phyloP scores from a whole-genome alignment of 768 basidiomycete species.

The Hericium alpestre region DNA sequence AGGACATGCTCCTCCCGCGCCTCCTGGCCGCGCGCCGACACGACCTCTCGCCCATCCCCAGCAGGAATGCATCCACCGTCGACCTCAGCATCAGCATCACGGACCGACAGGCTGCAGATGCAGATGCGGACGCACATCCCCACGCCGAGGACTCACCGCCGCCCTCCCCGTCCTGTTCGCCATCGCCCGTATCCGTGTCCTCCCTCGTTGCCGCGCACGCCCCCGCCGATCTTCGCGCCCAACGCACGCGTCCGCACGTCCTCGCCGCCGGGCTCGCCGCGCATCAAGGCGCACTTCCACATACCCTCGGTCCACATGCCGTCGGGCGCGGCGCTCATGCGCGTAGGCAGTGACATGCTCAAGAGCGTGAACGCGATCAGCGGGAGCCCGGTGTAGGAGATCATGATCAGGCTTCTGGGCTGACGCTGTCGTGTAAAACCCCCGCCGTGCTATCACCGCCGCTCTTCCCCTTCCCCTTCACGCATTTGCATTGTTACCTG shows the following conservation, averaged over 20 bases:
- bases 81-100: background rate
- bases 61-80: conserved; percentile 8
- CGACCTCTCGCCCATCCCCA: conserved; percentile 10
- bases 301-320: conserved; percentile 6
- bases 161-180: conserved; percentile 7
- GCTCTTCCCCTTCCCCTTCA: background rate
- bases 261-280: background rate
- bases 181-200: background rate
- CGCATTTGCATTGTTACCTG: background rate
- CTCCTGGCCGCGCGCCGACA: conserved; percentile 2
- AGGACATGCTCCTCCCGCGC: conserved; percentile 2
- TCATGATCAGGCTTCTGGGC: background rate
- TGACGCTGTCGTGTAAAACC: background rate
- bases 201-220: background rate
- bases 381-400: conserved; percentile 1
- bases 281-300: background rate
- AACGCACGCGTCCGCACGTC: background rate
- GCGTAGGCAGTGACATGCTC: conserved; percentile 19
- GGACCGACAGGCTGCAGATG: background rate
- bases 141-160: background rate
- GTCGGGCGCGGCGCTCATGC: conserved; percentile 15
- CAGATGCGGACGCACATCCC: background rate
- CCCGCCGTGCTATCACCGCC: background rate
- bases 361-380: conserved; percentile 18
- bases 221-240: conserved; percentile 2